Evolutionary conservation across 495 filamentous ascomycete species (phyloP), one percentile per base, ranked within the genome.

Genomic region (Clavariopsis aquatica): DNA sequence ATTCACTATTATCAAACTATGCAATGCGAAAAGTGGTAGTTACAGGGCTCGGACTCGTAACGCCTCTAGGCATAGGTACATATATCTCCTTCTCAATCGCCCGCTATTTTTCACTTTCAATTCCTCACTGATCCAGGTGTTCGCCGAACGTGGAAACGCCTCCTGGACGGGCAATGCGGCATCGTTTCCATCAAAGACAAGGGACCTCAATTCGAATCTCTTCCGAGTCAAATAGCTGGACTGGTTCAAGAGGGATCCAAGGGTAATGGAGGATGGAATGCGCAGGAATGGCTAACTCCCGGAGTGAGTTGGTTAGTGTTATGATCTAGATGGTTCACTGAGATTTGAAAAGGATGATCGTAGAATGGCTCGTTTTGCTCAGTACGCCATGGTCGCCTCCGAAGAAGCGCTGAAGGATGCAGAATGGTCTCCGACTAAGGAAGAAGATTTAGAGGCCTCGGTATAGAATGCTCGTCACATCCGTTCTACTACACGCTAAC

Each of bases 41-140:
- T 69, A 98, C 94, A 49, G 94, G 94, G 72, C 81, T 98, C 54
- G 94, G 94, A 45, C 90, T 91, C 69, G 85, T 98, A 56, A 96
- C 94, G 55, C 94, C 94, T 49, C 81, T 98, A 22, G 93, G 89
- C 57, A 84, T 96, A 41, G 93, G 87, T 89, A 49, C n/a, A 10
- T 3, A 3, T 15, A 5, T n/a, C 26, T 4, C 8, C 19, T 43
- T 24, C 10, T 22, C 29, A 23, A 7, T 23, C 22, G 2, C 8
- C 12, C 9, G 5, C 9, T 29, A 8, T 23, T 27, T 24, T 28
- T 60, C 28, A 20, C 65, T 22, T 1, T 10, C 22, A 20, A 24
- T 31, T n/a, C 43, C 52, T 17, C 19, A 62, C 13, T 49, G 9
- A 19, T 41, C 20, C 63, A 89, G 87, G 93, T 43, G 81, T 88